phyloP scores from a whole-genome alignment of 768 basidiomycete genomes.

The Trametes punicea region DNA sequence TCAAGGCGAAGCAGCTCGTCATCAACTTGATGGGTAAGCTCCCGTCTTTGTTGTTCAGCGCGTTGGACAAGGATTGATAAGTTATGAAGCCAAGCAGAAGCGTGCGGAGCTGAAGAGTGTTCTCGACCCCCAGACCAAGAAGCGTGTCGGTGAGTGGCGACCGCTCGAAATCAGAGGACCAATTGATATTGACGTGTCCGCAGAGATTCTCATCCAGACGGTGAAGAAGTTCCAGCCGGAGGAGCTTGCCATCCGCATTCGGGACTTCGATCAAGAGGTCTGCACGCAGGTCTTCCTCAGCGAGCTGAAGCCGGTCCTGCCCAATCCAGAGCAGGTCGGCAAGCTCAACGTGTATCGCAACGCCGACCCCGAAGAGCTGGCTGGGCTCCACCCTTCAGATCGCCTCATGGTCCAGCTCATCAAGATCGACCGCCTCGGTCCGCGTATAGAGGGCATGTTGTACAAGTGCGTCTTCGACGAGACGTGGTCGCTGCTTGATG shows the following conservation, averaged over 20 bases:
- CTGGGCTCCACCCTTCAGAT: slow-evolving; percentile 88
- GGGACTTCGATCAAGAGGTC: slow-evolving; percentile 81
- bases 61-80: neutral
- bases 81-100: slow-evolving; percentile 64
- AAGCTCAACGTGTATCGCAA: slow-evolving; percentile 89
- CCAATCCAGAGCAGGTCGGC: slow-evolving; percentile 88
- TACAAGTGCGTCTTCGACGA: slow-evolving; percentile 89
- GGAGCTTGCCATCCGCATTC: slow-evolving; percentile 78
- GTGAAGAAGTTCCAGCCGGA: slow-evolving; percentile 82
- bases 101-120: slow-evolving; percentile 90
- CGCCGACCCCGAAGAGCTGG: slow-evolving; percentile 82
- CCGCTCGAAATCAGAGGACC: neutral
- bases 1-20: slow-evolving; percentile 93
- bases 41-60: neutral
- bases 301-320: slow-evolving; percentile 83
- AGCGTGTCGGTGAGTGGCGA: slow-evolving; percentile 76
- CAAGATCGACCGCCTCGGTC: slow-evolving; percentile 84
- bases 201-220: slow-evolving; percentile 91
- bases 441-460: slow-evolving; percentile 94
- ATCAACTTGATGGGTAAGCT: slow-evolving; percentile 79
- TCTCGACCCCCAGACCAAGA: slow-evolving; percentile 86
- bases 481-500: slow-evolving; percentile 75
- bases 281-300: slow-evolving; percentile 88
- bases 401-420: slow-evolving; percentile 96
- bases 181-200: neutral